phyloP scores from a whole-genome alignment of 805 yeast genomes.

The Candida maesae region DNA sequence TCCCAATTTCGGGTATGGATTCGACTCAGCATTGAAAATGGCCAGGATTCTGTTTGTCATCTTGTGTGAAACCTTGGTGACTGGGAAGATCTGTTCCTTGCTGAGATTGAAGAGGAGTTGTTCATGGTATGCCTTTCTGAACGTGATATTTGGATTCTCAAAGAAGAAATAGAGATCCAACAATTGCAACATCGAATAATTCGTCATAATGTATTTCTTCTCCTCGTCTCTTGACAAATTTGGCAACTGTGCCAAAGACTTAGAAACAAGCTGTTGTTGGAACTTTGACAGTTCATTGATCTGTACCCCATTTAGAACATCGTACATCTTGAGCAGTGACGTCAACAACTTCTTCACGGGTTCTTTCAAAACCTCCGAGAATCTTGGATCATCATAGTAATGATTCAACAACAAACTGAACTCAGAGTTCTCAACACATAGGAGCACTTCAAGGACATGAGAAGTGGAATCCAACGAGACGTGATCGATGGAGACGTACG shows the following conservation, averaged over 20 bases:
- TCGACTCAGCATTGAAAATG: slow-evolving; percentile 19
- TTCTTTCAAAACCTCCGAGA: slow-evolving; percentile 7
- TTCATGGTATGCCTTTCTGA: slow-evolving; percentile 59
- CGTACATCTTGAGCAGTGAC: slow-evolving; percentile 12
- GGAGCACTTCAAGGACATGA: slow-evolving; percentile 39
- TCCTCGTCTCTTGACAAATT: slow-evolving; percentile 14
- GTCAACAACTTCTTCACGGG: slow-evolving; percentile 12
- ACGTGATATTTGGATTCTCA: slow-evolving; percentile 52
- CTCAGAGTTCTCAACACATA: slow-evolving; percentile 43
- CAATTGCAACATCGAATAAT: slow-evolving; percentile 47
- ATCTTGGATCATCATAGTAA: slow-evolving; percentile 33
- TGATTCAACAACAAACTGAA: slow-evolving; percentile 42
- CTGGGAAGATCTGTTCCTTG: slow-evolving; percentile 45
- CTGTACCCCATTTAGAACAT: slow-evolving; percentile 12
- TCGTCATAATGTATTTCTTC: slow-evolving; percentile 34
- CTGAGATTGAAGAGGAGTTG: slow-evolving; percentile 59
- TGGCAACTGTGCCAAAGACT: slow-evolving; percentile 14
- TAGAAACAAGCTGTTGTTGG: slow-evolving; percentile 18
- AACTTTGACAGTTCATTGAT: slow-evolving; percentile 20
- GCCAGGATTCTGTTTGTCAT: slow-evolving; percentile 25
- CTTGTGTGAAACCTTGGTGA: slow-evolving; percentile 30
- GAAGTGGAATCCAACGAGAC: slow-evolving; percentile 18
- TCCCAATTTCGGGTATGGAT: slow-evolving; percentile 27
- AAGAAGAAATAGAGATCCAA: slow-evolving; percentile 53
- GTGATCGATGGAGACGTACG: slow-evolving; percentile 21